These are phyloP conservation scores for Kazachstania psychrophila DNA, from an alignment of 805 yeast genomes.

Conservation along the genomic window DNA sequence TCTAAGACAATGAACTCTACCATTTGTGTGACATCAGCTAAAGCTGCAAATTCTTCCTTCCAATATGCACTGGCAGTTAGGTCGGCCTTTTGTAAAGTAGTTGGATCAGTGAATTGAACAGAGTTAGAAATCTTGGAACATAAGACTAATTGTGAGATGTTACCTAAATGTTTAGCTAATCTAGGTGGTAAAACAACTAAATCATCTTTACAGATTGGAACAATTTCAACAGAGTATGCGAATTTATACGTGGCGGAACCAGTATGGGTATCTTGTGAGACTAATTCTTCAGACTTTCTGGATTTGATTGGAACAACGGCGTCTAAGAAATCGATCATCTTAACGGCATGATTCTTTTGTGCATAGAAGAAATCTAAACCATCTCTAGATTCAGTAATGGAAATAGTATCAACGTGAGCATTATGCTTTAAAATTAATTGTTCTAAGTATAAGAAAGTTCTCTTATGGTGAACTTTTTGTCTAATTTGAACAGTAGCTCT, in stretches of 20 bases:
- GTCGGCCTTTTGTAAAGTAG: constrained; percentile 69
- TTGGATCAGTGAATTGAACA: constrained; percentile 80
- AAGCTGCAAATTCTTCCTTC: constrained; percentile 70
- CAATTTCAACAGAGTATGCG: constrained; percentile 85
- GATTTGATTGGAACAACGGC: constrained; percentile 78
- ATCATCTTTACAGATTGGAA: constrained; percentile 95
- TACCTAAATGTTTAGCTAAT: constrained; percentile 75
- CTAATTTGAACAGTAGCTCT: constrained; percentile 95
- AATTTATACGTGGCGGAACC: constrained; percentile 84
- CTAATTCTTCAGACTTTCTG: constrained; percentile 82
- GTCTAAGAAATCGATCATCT: constrained; percentile 82
- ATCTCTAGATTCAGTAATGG: constrained; percentile 85
- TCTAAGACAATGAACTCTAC: constrained; percentile 86
- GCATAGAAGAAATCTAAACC: constrained; percentile 92
- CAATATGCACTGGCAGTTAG: constrained; percentile 63
- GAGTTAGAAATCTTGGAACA: constrained; percentile 80
- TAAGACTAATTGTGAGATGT: constrained; percentile 68
- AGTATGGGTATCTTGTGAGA: constrained; percentile 86
- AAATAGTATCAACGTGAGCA: constrained; percentile 88
- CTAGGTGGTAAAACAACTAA: constrained; percentile 84
- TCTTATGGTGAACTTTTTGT: constrained; percentile 93
- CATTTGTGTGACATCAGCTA: constrained; percentile 67
- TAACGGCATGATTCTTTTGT: constrained; percentile 82
- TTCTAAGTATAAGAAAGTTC: constrained; percentile 91
- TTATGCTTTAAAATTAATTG: constrained; percentile 87